Percentiles rank a stretch among this genome's conserved stretches.
These are phyloP conservation scores for Calocera cornea DNA, from an alignment of 768 basidiomycete genomes.

Conservation along the genomic window DNA sequence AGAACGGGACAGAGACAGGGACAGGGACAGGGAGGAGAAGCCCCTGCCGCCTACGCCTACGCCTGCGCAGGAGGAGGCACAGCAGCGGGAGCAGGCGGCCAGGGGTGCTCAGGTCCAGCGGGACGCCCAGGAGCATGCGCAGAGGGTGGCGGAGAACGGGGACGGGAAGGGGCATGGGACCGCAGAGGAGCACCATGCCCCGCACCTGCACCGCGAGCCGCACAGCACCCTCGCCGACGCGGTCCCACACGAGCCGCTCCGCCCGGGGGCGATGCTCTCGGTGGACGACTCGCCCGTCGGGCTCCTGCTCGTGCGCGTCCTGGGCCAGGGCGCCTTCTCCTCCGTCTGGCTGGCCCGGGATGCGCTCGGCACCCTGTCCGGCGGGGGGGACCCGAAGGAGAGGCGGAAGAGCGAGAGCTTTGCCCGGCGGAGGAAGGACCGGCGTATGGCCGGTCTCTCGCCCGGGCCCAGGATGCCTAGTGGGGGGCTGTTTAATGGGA, in stretches of 20 bases:
- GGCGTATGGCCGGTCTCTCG: conserved; percentile 12
- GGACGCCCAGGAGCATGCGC: too few species aligned
- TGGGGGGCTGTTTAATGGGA: neutral
- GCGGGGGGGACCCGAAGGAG: conserved; percentile 7
- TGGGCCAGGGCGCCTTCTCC: conserved; percentile 64
- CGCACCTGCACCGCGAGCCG: neutral
- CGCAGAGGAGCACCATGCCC: neutral
- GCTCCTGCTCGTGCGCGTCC: conserved; percentile 39
- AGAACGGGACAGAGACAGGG: too few species aligned
- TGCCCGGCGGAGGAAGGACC: conserved; percentile 9
- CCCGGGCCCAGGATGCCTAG: conserved; percentile 2
- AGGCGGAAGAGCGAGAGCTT: conserved; percentile 10
- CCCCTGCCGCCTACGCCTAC: neutral
- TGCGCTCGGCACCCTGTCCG: conserved; percentile 17
- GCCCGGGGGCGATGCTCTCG: neutral
- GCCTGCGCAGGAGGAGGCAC: neutral
- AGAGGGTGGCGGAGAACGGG: neutral
- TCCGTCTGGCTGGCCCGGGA: conserved; percentile 61
- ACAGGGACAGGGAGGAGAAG: neutral
- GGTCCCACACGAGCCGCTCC: neutral
- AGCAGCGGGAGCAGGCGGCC: too few species aligned
- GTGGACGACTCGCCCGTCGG: conserved; percentile 9
- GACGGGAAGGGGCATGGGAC: neutral
- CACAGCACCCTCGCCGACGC: neutral
- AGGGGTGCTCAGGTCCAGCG: too few species aligned